phyloP scores from a whole-genome alignment of 768 basidiomycete species.

The Amanita exitialis region DNA sequence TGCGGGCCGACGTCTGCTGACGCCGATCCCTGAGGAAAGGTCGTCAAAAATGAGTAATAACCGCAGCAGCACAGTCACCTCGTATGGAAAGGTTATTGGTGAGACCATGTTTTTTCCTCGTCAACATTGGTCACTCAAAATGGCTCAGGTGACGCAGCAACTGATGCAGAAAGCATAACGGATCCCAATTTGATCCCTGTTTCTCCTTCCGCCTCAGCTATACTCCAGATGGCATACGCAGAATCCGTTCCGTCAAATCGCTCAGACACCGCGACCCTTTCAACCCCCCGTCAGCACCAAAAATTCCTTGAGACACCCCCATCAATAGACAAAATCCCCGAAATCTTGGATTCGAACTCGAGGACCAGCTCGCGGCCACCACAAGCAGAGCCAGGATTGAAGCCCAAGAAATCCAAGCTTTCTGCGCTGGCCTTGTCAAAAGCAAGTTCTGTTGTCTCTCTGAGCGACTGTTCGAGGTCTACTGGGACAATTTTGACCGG shows the following conservation, averaged over 20 bases:
- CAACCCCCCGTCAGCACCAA: conserved; percentile 26
- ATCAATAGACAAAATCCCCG: conserved; percentile 39
- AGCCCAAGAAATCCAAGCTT: conserved; percentile 53
- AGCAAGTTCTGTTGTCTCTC: conserved; percentile 33
- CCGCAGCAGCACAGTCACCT: conserved; percentile 36
- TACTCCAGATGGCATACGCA: conserved; percentile 47
- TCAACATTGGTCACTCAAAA: neutral
- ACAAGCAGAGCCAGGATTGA: conserved; percentile 13
- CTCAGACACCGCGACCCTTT: conserved; percentile 30
- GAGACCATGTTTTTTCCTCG: conserved; percentile 12
- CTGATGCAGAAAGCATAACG: conserved; percentile 2
- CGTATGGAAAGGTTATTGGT: conserved; percentile 60
- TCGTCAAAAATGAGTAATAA: conserved; percentile 34
- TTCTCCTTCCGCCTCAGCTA: conserved; percentile 60
- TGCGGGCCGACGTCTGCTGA: conserved; percentile 26
- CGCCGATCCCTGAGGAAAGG: conserved; percentile 63
- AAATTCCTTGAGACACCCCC: conserved; percentile 34
- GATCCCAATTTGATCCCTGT: conserved; percentile 12
- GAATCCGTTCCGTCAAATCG: conserved; percentile 48
- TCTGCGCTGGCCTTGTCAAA: conserved; percentile 60
- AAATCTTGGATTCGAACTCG: conserved; percentile 43
- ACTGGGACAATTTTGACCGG: conserved; percentile 43
- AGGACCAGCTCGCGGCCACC: conserved; percentile 27
- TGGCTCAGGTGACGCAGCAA: neutral
- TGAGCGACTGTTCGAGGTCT: conserved; percentile 43